Base-by-base conservation (phyloP, 306 rosid species). In the Quercus rubra region DNA sequence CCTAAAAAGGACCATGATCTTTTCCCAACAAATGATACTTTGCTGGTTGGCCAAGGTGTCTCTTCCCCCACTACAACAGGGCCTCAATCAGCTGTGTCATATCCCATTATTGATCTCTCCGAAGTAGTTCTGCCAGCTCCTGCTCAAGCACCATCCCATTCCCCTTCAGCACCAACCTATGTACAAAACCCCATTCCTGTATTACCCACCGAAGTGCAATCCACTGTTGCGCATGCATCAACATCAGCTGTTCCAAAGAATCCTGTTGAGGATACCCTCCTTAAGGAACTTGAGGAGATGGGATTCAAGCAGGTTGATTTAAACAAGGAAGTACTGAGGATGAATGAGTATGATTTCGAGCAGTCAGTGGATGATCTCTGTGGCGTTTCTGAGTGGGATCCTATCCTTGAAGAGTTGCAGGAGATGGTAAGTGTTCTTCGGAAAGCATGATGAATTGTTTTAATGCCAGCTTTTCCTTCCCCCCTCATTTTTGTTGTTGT, bases 281-380 rank as follows among this genome's bases (percentile, higher is more conserved):
- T 96, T 56, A 90, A 82, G 83, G 96, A 92, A 76, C 98, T 93
- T 1, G 89, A 86, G 81, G 89, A 62, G 74, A 93, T 96, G 99
- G 98, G 98, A 55, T 96, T 96, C 73, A 89, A 81, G 79, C 91
- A 89, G 81, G 79, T 86, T 35, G 86, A 89, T 83, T 71, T 93
- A 78, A 96, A 96, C 90, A 96, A 85, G 85, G 94, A 96, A 85
- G 63, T 91, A 80, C 78, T 96, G 87, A 87, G 93, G 84, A 79
- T 27, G 86, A 96, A 88, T 1, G 86, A 86, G 67, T 96, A 91
- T 81, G 58, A 91, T 82, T 85, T 96, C 77, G 94, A 88, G 81
- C 88, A 85, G 81, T 86, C 96, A 13, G 81, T 96, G 27, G 96
- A 88, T 61, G 89, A 91, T 81, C 98, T 96, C 72, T 96, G 99